Base-by-base conservation (phyloP, 257 asterid genomes). In the Oldenlandia corymbosa region DNA sequence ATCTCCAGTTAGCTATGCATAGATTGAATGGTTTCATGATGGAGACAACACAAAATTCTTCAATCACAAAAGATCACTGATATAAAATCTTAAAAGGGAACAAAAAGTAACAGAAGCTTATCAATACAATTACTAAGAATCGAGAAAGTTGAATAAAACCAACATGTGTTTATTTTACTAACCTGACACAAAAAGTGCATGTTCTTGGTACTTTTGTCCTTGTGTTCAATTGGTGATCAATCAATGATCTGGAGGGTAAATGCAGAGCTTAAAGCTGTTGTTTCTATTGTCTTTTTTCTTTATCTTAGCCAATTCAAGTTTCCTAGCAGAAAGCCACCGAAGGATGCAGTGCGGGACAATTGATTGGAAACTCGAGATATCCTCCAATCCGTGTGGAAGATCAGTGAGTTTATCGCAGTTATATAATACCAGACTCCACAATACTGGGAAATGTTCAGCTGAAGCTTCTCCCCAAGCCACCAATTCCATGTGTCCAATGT, bases 311-410 rank as follows among this genome's bases (percentile, higher is more conserved):
- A 16, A 5, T 49, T 37, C 24, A 39, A 68, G 55, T 5, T 16
- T 47, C 55, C 34, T 41, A 21, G 78, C 75, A 2, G 74, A 74
- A 5, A 6, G 1, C 30, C 54, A 68, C 23, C 64, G 59, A 7
- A 1, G 0, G 45, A 71, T 56, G 27, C 60, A 39, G 18, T 64
- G 39, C 21, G 68, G 53, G 7, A 55, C 68, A 9, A 74, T 37
- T 36, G 47, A 20, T 34, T 68, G 50, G 54, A 74, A 50, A 30
- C 34, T 37, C 0, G 50, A 1, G 41, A 66, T 58, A 12, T 51
- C 18, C 0, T 45, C 42, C 7, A 72, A 41, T 67, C 10, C 51
- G 2, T 10, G 7, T 10, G 76, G 76, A 45, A 72, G 48, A 14
- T 3, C 45, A 1, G 1, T 4, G 5, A 72, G 72, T 30, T 3